Conservation (phyloP, 768 basidiomycete species). For the Royoungia palumana region DNA sequence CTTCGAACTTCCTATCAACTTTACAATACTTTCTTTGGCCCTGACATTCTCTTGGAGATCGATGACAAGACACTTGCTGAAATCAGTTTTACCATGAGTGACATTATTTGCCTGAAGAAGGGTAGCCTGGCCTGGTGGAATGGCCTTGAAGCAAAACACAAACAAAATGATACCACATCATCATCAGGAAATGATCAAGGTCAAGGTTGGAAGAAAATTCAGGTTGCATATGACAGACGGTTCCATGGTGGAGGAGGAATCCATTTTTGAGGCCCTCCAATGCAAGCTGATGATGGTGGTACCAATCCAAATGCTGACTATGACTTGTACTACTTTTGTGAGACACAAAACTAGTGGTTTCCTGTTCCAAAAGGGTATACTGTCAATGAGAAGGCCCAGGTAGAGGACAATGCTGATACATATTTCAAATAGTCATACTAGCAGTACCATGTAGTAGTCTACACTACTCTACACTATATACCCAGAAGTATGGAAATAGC, state of each 20-base stretch:
- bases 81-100: background rate
- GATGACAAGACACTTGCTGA: background rate
- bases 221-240: background rate
- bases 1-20: too few species aligned
- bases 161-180: background rate
- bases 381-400: too few species aligned
- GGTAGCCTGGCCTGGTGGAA: background rate
- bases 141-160: background rate
- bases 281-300: background rate
- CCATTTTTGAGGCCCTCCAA: background rate
- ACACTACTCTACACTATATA: background rate
- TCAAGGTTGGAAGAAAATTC: too few species aligned
- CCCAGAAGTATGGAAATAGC: slow-evolving; percentile 1
- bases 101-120: background rate
- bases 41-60: background rate
- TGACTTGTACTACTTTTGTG: background rate
- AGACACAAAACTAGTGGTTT: slow-evolving; percentile 1
- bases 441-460: background rate
- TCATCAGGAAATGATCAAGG: background rate
- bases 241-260: slow-evolving; percentile 2
- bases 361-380: slow-evolving; percentile 4
- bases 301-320: too few species aligned
- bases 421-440: too few species aligned
- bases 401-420: background rate
- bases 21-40: too few species aligned